These are phyloP conservation scores for Tolypocladium capitatum DNA, from an alignment of 2,329 filamentous ascomycete species.

Conservation along the genomic window DNA sequence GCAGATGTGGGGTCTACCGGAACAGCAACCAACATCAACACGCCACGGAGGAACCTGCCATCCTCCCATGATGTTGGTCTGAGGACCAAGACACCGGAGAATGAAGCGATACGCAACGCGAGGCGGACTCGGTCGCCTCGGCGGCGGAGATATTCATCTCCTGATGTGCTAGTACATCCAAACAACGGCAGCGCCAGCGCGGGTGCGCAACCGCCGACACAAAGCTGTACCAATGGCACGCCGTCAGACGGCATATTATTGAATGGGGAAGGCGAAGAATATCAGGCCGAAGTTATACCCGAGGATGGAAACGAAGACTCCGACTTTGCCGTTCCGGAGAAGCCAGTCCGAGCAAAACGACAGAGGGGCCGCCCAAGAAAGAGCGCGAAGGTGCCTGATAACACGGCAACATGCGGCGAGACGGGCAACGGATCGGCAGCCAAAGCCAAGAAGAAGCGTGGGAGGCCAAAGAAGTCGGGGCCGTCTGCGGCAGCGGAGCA, in stretches of 20 bases:
- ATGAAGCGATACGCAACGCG: constrained; percentile 1
- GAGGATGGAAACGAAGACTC: constrained; percentile 6
- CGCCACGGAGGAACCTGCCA: constrained; percentile 14
- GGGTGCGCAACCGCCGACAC: not conserved
- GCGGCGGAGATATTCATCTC: constrained; percentile 6
- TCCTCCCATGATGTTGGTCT: constrained; percentile 14
- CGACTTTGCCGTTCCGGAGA: constrained; percentile 3
- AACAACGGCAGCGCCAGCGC: not conserved
- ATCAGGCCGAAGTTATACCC: not conserved
- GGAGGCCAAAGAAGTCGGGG: constrained; percentile 25
- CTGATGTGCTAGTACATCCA: constrained; percentile 5
- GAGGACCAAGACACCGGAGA: constrained; percentile 6
- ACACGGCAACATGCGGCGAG: constrained; percentile 4
- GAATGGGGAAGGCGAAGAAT: not conserved
- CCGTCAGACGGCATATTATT: not conserved
- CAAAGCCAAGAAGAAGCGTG: constrained; percentile 22
- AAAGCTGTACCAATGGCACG: not conserved
- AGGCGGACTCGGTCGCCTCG: not conserved
- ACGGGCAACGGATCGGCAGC: not conserved
- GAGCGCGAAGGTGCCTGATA: constrained; percentile 5
- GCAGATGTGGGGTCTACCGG: constrained; percentile 16
- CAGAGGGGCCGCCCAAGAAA: constrained; percentile 20
- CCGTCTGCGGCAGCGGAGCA: not conserved
- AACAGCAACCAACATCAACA: constrained; percentile 22
- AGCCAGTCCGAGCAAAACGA: constrained; percentile 13